Evolutionary conservation across 129 eudicot genomes (phyloP), one percentile per base, ranked within the genome.

Genomic region (Centrapalus pauciflorus): DNA sequence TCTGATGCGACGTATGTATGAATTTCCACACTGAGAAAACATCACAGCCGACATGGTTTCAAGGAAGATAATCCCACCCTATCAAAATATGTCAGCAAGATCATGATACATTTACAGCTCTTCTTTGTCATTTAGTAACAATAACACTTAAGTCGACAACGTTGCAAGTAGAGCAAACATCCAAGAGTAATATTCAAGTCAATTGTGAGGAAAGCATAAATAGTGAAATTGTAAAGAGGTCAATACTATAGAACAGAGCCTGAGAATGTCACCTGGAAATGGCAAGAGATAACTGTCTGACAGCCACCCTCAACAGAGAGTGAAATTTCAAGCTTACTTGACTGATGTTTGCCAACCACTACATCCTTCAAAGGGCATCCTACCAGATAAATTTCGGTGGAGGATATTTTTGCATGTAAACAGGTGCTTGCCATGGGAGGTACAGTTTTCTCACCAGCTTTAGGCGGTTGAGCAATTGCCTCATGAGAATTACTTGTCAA

Each of bases 41-140:
- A 71, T 79, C 55, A 60, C 71, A 61, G 77, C 78, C 19, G 92
- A 76, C 37, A 59, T 32, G 75, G 82, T 61, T 77, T 94, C 97
- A 55, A 94, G 75, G 70, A 84, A 70, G 40, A 94, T 33, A 11
- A 38, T 60, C 41, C 96, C 99, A 81, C 96, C 97, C 99, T 94
- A 84, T 32, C 71, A 65, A 40, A 40, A 61, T 45, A 52, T 72
- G 72, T 69, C 76, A 75, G 32, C 61, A 63, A 32, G 60, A 74
- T 61, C 65, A 77, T 64, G 38, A 63, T 70, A 43, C 38, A 40
- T 38, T 30, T n/a, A n/a, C n/a, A 72, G 69, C 51, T 55, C 54
- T 27, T 34, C 55, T 34, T 29, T 49, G 55, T 25, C 8, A 41
- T 27, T 64, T 64, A 54, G 55, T 34, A 38, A 59, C 55, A 58